Conservation (phyloP, 192 early-diverging fungal species). For the Gamsiella multidivaricata region DNA sequence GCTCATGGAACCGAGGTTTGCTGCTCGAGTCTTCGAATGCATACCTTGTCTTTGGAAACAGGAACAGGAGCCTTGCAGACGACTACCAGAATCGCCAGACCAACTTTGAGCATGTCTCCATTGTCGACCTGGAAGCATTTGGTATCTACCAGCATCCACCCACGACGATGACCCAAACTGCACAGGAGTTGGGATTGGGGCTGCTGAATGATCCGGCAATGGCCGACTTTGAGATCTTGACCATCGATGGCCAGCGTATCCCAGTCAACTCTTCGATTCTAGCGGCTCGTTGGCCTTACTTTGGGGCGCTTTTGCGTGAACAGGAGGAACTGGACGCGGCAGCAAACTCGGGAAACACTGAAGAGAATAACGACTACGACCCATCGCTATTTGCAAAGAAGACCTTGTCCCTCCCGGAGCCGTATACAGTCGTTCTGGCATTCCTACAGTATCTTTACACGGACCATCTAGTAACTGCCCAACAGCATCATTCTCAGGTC, state of each 20-base stretch:
- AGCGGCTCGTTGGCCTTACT: slow-evolving; percentile 67
- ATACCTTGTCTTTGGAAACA: slow-evolving; percentile 80
- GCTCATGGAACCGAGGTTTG: slow-evolving; percentile 84
- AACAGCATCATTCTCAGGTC: slow-evolving; percentile 72
- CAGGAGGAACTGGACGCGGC: slow-evolving; percentile 52
- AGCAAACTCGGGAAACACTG: not conserved
- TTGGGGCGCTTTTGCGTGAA: slow-evolving; percentile 55
- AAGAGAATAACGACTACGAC: slow-evolving; percentile 34
- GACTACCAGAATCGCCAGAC: slow-evolving; percentile 84
- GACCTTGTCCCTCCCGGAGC: slow-evolving; percentile 57
- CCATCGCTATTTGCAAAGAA: slow-evolving; percentile 56
- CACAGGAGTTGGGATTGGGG: slow-evolving; percentile 71
- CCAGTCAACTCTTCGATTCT: slow-evolving; percentile 68
- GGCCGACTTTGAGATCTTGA: slow-evolving; percentile 68
- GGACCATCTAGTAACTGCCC: slow-evolving; percentile 69
- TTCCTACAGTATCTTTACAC: slow-evolving; percentile 78
- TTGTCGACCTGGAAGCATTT: slow-evolving; percentile 79
- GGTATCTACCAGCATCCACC: slow-evolving; percentile 70
- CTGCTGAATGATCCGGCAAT: slow-evolving; percentile 66
- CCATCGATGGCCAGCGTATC: slow-evolving; percentile 62
- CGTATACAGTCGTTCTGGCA: slow-evolving; percentile 63
- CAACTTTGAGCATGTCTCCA: slow-evolving; percentile 81
- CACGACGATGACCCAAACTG: slow-evolving; percentile 63
- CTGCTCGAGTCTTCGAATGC: slow-evolving; percentile 71
- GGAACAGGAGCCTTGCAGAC: slow-evolving; percentile 70